A percentile compares a stretch with the other conserved stretches of the same genome.
phyloP scores from a whole-genome alignment of 768 basidiomycete genomes.

The Amanita muscaria region DNA sequence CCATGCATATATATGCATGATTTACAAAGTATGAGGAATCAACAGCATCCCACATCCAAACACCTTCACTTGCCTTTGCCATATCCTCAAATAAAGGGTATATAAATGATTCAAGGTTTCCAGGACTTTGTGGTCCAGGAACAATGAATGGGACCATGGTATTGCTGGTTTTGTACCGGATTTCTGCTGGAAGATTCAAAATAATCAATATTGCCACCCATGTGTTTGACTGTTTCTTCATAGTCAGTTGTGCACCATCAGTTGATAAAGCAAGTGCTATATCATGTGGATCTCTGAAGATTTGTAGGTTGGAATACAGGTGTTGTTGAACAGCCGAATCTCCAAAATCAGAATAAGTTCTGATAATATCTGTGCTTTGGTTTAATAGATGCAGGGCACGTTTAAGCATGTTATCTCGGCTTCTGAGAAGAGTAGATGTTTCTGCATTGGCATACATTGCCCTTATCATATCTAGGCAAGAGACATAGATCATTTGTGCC shows the following conservation, averaged over 20 bases:
- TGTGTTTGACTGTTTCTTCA: too few species aligned
- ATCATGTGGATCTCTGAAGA: constrained; percentile 17
- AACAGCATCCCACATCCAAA: constrained; percentile 15
- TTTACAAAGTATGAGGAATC: constrained; percentile 15
- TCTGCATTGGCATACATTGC: constrained; percentile 22
- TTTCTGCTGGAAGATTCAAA: constrained; percentile 14
- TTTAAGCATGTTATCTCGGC: constrained; percentile 18
- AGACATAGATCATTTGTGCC: constrained; percentile 17
- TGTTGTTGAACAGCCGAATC: constrained; percentile 15
- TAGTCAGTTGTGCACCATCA: constrained; percentile 19
- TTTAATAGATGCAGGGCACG: constrained; percentile 13
- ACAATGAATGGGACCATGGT: too few species aligned
- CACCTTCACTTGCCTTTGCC: constrained; percentile 17
- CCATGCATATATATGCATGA: constrained; percentile 18
- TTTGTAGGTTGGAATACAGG: constrained; percentile 14
- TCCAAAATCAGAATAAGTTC: constrained; percentile 19
- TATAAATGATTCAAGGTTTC: constrained; percentile 15
- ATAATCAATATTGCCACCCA: constrained; percentile 13
- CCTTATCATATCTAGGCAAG: constrained; percentile 16
- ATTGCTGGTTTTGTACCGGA: constrained; percentile 10
- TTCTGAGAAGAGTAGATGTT: constrained; percentile 14
- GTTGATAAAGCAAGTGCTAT: constrained; percentile 13
- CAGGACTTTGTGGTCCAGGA: constrained; percentile 15
- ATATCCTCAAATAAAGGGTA: constrained; percentile 19
- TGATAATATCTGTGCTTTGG: constrained; percentile 7